Conservation (phyloP, 2,329 filamentous ascomycete species). For the Diaporthe eres region DNA sequence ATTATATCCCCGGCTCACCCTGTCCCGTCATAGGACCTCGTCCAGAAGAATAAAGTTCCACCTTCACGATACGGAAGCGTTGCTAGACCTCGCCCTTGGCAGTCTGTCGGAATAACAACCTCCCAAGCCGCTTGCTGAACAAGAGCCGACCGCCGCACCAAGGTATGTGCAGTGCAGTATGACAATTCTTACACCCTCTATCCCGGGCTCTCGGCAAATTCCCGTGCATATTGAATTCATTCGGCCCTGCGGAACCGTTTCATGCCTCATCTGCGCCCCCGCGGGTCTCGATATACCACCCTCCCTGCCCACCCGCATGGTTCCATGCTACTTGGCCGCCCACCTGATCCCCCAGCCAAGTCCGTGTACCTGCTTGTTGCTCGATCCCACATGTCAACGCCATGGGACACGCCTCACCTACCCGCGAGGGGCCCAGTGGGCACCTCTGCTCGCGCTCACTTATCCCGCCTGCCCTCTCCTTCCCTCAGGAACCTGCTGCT, state of each 20-base stretch:
- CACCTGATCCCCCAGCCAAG: slow-evolving; percentile 8
- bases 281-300: slow-evolving; percentile 1
- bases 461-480: slow-evolving; percentile 6
- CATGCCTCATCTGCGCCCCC: slow-evolving; percentile 27
- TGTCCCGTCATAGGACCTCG: neutral
- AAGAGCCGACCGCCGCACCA: neutral
- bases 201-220: slow-evolving; percentile 38
- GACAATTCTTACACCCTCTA: slow-evolving; percentile 22
- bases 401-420: slow-evolving; percentile 23
- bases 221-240: slow-evolving; percentile 33
- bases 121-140: neutral
- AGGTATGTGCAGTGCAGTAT: slow-evolving; percentile 27
- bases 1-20: slow-evolving; percentile 31
- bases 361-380: slow-evolving; percentile 30
- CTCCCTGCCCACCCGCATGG: neutral
- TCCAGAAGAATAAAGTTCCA: slow-evolving; percentile 12
- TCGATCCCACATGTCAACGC: slow-evolving; percentile 39
- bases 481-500: neutral
- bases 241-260: slow-evolving; percentile 42
- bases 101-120: slow-evolving; percentile 17
- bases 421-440: neutral
- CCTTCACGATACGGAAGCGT: slow-evolving; percentile 1
- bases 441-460: slow-evolving; percentile 13
- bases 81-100: slow-evolving; percentile 23
- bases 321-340: slow-evolving; percentile 2